Evolutionary conservation across 805 yeast species (phyloP).

Genomic region (Candida sonorensis): DNA sequence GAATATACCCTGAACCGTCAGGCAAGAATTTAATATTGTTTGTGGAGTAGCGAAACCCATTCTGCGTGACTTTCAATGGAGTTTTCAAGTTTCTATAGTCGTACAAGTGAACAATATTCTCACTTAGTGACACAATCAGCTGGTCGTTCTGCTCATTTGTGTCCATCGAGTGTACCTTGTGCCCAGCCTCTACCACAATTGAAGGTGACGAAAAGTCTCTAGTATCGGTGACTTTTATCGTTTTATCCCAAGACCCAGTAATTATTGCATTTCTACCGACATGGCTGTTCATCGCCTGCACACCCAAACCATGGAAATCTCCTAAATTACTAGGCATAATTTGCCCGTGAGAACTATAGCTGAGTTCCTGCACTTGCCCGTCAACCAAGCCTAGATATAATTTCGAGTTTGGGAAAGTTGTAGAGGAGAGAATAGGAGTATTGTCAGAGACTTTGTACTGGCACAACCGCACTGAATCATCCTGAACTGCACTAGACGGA

Average conservation of each 20-base stretch:
- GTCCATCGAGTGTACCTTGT: constrained; percentile 60
- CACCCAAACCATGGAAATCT: constrained; percentile 37
- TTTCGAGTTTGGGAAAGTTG: constrained; percentile 2
- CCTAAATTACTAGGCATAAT: too few species aligned
- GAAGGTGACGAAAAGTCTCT: constrained; percentile 12
- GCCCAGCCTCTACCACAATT: too few species aligned
- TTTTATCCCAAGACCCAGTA: constrained; percentile 59
- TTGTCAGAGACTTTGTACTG: background rate
- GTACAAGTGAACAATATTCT: constrained; percentile 48
- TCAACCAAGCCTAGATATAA: constrained; percentile 38
- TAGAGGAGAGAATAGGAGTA: constrained; percentile 5
- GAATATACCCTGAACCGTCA: constrained; percentile 51
- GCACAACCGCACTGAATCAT: too few species aligned
- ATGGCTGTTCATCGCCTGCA: constrained; percentile 29
- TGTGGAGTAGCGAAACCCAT: constrained; percentile 46
- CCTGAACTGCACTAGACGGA: too few species aligned
- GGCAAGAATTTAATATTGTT: constrained; percentile 52
- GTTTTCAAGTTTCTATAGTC: constrained; percentile 28
- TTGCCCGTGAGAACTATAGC: too few species aligned
- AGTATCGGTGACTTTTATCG: constrained; percentile 41
- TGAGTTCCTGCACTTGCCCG: too few species aligned
- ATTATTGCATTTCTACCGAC: constrained; percentile 29
- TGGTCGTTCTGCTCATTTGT: constrained; percentile 27
- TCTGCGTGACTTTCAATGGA: constrained; percentile 7
- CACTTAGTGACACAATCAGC: constrained; percentile 44